phyloP scores from a whole-genome alignment of 2,329 filamentous ascomycete species.

The Aspergillus piperis region DNA sequence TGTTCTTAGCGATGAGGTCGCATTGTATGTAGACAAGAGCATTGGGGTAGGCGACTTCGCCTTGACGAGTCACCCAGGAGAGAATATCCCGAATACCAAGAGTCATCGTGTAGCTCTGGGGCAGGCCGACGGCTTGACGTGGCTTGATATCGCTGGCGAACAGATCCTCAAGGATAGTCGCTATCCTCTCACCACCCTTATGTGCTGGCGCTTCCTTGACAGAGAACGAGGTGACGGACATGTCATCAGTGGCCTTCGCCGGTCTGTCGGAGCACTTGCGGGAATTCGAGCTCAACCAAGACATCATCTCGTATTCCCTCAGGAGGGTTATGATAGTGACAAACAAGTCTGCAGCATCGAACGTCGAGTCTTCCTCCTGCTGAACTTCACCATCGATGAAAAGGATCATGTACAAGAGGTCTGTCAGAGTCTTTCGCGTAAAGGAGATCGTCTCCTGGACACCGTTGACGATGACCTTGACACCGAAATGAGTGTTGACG shows the following conservation, averaged over 20 bases:
- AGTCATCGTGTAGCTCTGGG: slow-evolving; percentile 47
- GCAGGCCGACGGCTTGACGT: slow-evolving; percentile 39
- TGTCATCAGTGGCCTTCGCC: slow-evolving; percentile 25
- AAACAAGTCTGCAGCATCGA: slow-evolving; percentile 61
- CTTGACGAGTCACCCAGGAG: slow-evolving; percentile 52
- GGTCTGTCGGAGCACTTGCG: slow-evolving; percentile 36
- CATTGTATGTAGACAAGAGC: slow-evolving; percentile 68
- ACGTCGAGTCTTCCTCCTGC: slow-evolving; percentile 68
- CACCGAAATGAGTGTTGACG: slow-evolving; percentile 70
- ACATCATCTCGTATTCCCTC: slow-evolving; percentile 68
- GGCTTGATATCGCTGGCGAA: slow-evolving; percentile 48
- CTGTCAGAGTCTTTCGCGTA: slow-evolving; percentile 73
- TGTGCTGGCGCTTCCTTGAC: slow-evolving; percentile 27
- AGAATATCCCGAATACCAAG: slow-evolving; percentile 47
- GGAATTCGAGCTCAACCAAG: slow-evolving; percentile 59
- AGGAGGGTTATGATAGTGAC: slow-evolving; percentile 70
- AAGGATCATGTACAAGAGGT: slow-evolving; percentile 77
- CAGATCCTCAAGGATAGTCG: slow-evolving; percentile 47
- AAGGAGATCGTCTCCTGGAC: slow-evolving; percentile 76
- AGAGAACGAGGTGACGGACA: slow-evolving; percentile 26
- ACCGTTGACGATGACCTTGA: slow-evolving; percentile 71
- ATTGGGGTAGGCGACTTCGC: slow-evolving; percentile 57
- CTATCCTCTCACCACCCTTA: slow-evolving; percentile 27
- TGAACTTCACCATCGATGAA: slow-evolving; percentile 86
- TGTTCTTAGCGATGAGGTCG: slow-evolving; percentile 67